Evolutionary conservation across 192 early-diverging fungal species (phyloP).

Genomic region (Coemansia sp.): DNA sequence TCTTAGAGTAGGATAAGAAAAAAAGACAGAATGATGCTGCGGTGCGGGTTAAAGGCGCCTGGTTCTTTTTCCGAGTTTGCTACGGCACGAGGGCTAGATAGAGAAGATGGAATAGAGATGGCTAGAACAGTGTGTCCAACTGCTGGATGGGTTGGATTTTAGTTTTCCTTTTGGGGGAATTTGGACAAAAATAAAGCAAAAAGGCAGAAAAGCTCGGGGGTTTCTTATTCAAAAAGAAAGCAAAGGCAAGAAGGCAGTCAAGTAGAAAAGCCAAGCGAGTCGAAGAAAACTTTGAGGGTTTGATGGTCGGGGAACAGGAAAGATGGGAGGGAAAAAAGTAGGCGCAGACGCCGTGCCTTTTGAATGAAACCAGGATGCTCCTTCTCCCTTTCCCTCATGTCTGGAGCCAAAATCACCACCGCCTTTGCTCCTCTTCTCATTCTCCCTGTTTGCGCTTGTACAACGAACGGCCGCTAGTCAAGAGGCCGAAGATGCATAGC

Average conservation of each 20-base stretch:
- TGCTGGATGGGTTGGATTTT: no score
- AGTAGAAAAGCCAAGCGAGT: not conserved
- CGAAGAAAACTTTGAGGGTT: not conserved
- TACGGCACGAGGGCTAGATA: no score
- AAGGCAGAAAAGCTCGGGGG: no score
- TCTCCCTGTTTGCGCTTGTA: not conserved
- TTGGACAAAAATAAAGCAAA: no score
- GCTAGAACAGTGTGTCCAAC: no score
- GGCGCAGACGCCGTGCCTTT: constrained; percentile 10
- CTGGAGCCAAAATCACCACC: not conserved
- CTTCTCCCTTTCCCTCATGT: no score
- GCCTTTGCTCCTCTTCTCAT: not conserved
- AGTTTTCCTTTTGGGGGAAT: no score
- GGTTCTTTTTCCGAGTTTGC: no score
- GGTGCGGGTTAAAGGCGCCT: no score
- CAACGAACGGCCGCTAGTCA: not conserved
- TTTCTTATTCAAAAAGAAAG: not conserved
- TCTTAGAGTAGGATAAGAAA: no score
- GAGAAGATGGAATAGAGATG: no score
- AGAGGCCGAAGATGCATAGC: not conserved
- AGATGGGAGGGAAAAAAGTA: not conserved
- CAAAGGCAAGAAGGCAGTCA: not conserved
- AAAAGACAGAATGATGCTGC: no score
- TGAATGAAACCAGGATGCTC: constrained; percentile 3
- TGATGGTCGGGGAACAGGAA: not conserved